These are phyloP conservation scores for Gossypium herbaceum DNA, from an alignment of 345 rosid species.

Conservation along the genomic window DNA sequence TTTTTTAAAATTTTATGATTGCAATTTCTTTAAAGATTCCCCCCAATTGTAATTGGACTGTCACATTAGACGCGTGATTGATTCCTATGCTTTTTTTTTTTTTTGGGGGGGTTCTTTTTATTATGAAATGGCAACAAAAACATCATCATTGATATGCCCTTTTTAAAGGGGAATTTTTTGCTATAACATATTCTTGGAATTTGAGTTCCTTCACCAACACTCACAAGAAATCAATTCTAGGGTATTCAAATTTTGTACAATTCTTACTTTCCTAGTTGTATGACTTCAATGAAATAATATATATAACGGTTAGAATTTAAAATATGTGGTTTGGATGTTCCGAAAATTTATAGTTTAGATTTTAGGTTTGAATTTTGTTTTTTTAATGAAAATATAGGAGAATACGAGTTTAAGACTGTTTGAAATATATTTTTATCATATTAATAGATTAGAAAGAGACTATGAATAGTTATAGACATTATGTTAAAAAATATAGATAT, in stretches of 20 bases:
- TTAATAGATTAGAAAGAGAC: no score
- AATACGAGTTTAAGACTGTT: no score
- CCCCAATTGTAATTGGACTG: neutral
- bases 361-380: no score
- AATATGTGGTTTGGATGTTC: no score
- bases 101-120: fast-evolving
- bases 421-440: no score
- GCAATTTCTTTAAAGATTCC: neutral
- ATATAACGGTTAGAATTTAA: no score
- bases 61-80: constrained; percentile 10
- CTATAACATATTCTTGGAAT: neutral
- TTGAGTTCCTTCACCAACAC: neutral
- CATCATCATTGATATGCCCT: neutral
- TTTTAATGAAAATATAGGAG: fast-evolving
- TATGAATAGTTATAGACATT: fast-evolving
- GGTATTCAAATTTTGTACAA: neutral
- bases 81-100: neutral
- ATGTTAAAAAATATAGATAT: no score
- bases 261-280: neutral
- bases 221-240: neutral
- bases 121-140: neutral
- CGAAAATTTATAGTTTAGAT: no score
- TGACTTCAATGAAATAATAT: neutral
- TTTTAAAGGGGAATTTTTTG: neutral
- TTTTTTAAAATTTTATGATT: neutral